Percentiles rank a stretch among this genome's conserved stretches.
phyloP scores from a whole-genome alignment of 1,284 basidiomycete species.

The Malassezia vespertilionis region DNA sequence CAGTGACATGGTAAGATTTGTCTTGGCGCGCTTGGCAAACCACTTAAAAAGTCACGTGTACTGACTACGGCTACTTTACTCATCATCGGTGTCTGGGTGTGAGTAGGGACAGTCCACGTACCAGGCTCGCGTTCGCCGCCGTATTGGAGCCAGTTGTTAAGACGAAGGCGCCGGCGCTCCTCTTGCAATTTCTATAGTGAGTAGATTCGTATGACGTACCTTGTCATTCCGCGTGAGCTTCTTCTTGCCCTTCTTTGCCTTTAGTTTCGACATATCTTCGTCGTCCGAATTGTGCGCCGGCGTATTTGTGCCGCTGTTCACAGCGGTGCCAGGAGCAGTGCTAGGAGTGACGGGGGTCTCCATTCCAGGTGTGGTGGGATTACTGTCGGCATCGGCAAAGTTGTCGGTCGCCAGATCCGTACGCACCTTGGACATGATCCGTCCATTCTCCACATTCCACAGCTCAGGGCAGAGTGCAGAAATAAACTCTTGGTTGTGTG shows the following conservation, averaged over 20 bases:
- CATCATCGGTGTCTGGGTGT: constrained; percentile 39
- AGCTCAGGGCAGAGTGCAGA: constrained; percentile 52
- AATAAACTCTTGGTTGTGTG: constrained; percentile 60
- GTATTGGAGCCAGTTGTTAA: constrained; percentile 40
- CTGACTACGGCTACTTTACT: constrained; percentile 9
- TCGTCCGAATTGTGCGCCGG: constrained; percentile 49
- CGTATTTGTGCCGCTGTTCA: constrained; percentile 48
- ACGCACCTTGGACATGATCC: constrained; percentile 78
- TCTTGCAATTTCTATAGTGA: constrained; percentile 35
- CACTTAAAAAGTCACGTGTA: constrained; percentile 1
- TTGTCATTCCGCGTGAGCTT: constrained; percentile 46
- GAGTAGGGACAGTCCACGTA: constrained; percentile 24
- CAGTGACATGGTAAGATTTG: background rate
- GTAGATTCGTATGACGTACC: background rate
- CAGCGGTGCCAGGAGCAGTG: constrained; percentile 47
- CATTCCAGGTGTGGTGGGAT: constrained; percentile 55
- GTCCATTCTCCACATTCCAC: constrained; percentile 59
- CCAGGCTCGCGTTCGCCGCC: constrained; percentile 42
- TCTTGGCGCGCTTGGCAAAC: no score
- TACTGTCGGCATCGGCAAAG: constrained; percentile 51
- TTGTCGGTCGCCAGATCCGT: constrained; percentile 68
- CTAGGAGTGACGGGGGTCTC: constrained; percentile 51
- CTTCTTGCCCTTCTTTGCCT: constrained; percentile 47
- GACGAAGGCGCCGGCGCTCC: constrained; percentile 37
- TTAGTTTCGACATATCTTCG: constrained; percentile 44